Conservation (phyloP, 805 yeast species). For the Brettanomyces naardenensis region DNA sequence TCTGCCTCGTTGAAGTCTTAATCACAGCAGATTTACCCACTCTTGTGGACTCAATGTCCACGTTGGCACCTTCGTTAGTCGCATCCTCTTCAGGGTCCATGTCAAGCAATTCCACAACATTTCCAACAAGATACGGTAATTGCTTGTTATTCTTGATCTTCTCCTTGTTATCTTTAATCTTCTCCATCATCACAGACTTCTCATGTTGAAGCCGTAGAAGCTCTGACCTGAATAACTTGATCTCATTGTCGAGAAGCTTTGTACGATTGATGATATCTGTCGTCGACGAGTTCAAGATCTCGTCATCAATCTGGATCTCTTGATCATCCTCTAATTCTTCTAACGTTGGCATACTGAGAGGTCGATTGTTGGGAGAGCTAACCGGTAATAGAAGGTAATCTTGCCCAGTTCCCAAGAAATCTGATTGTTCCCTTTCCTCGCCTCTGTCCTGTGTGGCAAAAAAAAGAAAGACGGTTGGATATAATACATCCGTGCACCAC, state of each 20-base stretch:
- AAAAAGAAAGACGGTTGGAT: too few species aligned
- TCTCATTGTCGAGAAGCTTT: conserved; percentile 85
- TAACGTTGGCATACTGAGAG: conserved; percentile 69
- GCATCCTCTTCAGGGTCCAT: conserved; percentile 80
- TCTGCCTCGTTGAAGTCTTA: conserved; percentile 95
- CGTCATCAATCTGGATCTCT: conserved; percentile 68
- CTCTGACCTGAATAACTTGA: conserved; percentile 90
- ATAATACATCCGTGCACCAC: conserved; percentile 1
- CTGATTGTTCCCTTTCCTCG: too few species aligned
- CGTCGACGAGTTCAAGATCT: conserved; percentile 69
- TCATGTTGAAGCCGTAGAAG: conserved; percentile 86
- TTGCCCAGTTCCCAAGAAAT: too few species aligned
- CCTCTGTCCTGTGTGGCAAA: too few species aligned
- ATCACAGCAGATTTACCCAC: conserved; percentile 97
- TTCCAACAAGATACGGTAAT: conserved; percentile 92
- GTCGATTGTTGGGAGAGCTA: too few species aligned
- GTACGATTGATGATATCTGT: conserved; percentile 81
- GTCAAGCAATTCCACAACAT: conserved; percentile 89
- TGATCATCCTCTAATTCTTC: conserved; percentile 65
- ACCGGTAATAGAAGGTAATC: too few species aligned
- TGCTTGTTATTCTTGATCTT: conserved; percentile 94
- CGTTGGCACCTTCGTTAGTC: conserved; percentile 87
- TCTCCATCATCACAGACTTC: conserved; percentile 83
- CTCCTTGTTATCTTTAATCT: conserved; percentile 92
- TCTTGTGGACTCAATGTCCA: conserved; percentile 85